Base-by-base conservation (phyloP, 371 early-diverging fungal genomes). In the Apophysomyces sp. region DNA sequence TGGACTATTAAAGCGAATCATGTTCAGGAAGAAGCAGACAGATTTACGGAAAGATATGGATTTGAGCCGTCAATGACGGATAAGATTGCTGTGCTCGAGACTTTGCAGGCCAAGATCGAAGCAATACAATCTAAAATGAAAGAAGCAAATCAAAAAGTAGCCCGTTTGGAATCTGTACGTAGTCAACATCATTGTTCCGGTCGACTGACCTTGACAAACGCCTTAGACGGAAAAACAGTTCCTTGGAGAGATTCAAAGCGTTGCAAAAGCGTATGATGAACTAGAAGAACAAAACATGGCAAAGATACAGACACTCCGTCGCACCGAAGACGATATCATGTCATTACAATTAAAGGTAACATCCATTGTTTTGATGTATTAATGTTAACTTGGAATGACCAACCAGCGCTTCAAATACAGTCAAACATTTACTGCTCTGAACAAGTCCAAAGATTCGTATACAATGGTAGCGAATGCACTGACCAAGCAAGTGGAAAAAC, bases 241-340 rank as follows among this genome's bases (percentile, higher is more conserved):
- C 39, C 62, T 87, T 60, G 77, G 74, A 26, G 94, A 94, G 67
- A 85, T 96, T 52, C 92, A 94, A 52, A 84, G 80, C 0, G 86
- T 94, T 13, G 86, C 88, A 18, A 83, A 85, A 61, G 92, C 88
- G 29, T 93, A 89, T 83, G 75, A 77, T 2, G 84, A 89, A 65
- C 81, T 95, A 16, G 93, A 95, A 63, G 92, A 91, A 60, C 90
- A 92, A 55, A 91, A 88, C 61, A 81, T 87, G 30, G 81, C 82
- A 57, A 91, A 90, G 66, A 89, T 92, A 8, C 77, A 90, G 60
- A 86, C 88, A 63, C 72, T 94, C 24, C 75, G 83, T 4, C 78
- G 80, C 37, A 90, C 91, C 69, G 94, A 94, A 66, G 93, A 94
- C 57, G 87, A 90, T 16, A 84, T 94, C 12, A 67, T 83, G 57